Evolutionary conservation across 768 basidiomycete genomes (phyloP), one percentile per base, ranked within the genome.

Genomic region (Scleroderma bovista): DNA sequence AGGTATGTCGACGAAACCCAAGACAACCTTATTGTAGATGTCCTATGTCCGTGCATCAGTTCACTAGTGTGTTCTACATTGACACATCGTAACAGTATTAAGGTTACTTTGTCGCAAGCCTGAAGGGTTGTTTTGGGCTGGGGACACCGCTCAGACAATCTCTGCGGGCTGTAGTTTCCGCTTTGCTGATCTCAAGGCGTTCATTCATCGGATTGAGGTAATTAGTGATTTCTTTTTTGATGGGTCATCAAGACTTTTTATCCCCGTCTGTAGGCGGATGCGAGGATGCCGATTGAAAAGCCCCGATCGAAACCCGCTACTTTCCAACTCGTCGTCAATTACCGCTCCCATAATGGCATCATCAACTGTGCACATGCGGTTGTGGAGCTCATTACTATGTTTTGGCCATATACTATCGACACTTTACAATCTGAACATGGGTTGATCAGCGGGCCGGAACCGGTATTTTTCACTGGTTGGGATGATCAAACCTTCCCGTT

Each of bases 91-190:
- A 7, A 26, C 22, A 88, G 86, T 88, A 3, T 62, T 88, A 36
- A 69, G 84, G 26, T 69, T 70, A 0, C 59, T 88, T n/a, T 87
- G 83, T 52, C 63, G 64, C 11, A 87, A 87, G 57, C 74, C 78
- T 0, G 69, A 84, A 45, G 86, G 86, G 0, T 64, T 87, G 17
- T 84, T 88, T 53, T 88, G 84, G 83, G 86, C 85, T 2, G 87
- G 88, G 0, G 87, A 89, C 58, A 88, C 87, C 0, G 85, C 87
- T 0, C 87, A 89, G 54, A 84, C 86, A 0, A 88, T 89, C 34
- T 80, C 84, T 0, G 75, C 78, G 1, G 87, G 86, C 2, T 85
- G 83, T 53, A 75, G 83, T 0, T 89, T 89, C 56, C 69, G 80
- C 10, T 89, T 89, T 59, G 69, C 83, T 47, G 84, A 87, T 39